Evolutionary conservation across 805 yeast species (phyloP).

Genomic region (Lachancea fermentati): DNA sequence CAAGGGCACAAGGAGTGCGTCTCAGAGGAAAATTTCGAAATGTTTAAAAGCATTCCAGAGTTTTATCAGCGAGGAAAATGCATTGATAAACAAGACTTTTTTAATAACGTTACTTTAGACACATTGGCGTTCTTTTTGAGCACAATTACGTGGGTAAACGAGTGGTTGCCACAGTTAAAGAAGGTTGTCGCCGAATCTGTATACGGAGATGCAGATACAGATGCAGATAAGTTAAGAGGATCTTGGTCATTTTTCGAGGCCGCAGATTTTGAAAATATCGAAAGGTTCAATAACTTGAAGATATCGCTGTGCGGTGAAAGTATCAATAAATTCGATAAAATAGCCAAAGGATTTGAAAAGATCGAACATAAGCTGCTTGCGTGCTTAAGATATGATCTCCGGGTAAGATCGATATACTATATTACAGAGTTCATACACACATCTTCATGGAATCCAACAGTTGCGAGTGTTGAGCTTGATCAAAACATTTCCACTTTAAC

Average conservation of each 20-base stretch:
- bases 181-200: conserved; percentile 30
- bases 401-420: conserved; percentile 26
- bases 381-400: conserved; percentile 26
- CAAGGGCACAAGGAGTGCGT: conserved; percentile 15
- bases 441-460: conserved; percentile 28
- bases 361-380: conserved; percentile 19
- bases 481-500: conserved; percentile 24
- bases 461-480: conserved; percentile 28
- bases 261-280: conserved; percentile 20
- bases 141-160: conserved; percentile 50
- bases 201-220: conserved; percentile 3
- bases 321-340: conserved; percentile 15
- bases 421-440: conserved; percentile 25
- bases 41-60: conserved; percentile 27
- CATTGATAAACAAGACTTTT: conserved; percentile 44
- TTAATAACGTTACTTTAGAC: conserved; percentile 48
- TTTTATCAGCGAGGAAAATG: conserved; percentile 25
- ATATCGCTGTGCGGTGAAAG: conserved; percentile 20
- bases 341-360: conserved; percentile 15
- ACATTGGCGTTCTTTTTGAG: conserved; percentile 48
- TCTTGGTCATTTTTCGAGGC: conserved; percentile 39
- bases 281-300: conserved; percentile 12
- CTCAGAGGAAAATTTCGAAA: conserved; percentile 25
- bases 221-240: conserved; percentile 24
- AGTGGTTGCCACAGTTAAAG: conserved; percentile 55